A percentile compares a stretch with the other conserved stretches of the same genome.
phyloP scores from a whole-genome alignment of 2,329 filamentous ascomycete species.

The Grosmannia penicillata region DNA sequence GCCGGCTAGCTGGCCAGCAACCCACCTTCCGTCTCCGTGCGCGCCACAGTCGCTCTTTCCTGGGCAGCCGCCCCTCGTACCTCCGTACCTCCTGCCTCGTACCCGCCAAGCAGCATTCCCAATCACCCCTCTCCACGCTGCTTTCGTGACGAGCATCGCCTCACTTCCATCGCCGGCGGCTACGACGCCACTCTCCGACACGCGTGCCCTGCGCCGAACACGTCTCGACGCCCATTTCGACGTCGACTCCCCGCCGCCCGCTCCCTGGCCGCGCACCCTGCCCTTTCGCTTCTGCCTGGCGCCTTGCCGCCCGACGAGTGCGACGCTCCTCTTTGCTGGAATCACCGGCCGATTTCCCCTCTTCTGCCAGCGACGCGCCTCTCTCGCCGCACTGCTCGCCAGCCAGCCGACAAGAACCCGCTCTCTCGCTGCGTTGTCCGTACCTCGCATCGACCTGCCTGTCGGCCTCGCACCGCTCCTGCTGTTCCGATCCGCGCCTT shows the following conservation, averaged over 20 bases:
- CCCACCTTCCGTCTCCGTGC: no score
- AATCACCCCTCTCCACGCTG: background rate
- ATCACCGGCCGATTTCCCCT: background rate
- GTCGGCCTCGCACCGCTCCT: no score
- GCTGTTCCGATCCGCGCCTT: no score
- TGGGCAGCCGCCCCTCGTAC: slow-evolving; percentile 1
- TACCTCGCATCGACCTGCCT: no score
- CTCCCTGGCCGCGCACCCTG: background rate
- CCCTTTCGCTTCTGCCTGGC: background rate
- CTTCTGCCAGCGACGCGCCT: background rate
- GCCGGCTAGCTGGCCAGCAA: no score
- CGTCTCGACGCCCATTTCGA: background rate
- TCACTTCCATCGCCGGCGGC: slow-evolving; percentile 1
- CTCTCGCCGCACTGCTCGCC: background rate
- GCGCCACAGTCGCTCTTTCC: no score
- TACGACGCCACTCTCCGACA: background rate
- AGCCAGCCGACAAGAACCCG: no score
- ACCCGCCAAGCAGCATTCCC: background rate
- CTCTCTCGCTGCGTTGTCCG: no score
- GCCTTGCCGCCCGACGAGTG: background rate
- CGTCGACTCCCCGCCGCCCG: background rate
- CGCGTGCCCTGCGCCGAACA: background rate
- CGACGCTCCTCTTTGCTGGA: background rate
- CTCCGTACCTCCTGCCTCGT: background rate
- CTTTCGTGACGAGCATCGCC: slow-evolving; percentile 1